Base-by-base conservation (phyloP, 306 rosid species). In the Parietaria judaica region DNA sequence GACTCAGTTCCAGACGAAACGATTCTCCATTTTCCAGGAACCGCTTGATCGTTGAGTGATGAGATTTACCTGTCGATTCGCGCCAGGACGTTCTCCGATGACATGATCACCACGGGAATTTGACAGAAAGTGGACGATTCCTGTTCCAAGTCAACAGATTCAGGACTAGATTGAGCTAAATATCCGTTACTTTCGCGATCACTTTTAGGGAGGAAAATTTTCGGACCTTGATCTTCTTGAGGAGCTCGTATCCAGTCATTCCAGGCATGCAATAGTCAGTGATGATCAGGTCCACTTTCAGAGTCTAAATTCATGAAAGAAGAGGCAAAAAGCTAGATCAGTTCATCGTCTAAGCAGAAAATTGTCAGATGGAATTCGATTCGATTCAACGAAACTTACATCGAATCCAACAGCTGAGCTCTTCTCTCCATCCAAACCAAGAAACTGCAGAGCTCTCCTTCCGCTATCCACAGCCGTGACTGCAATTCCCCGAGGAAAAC, bases 261-360 rank as follows among this genome's bases (percentile, higher is more conserved):
- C 86, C 99, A 15, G 99, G 99, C 99, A 92, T 92, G 58, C 99
- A 92, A 56, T 92, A 92, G 34, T 92, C 99, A 3, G 99, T 92
- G 66, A 92, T 92, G 17, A 92, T 89, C 75, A 92, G 87, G 84
- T 92, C 99, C 52, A 92, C 99, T 78, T 92, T 92, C 69, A 88
- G 75, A 14, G 73, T 66, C 75, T 86, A 75, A 31, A 60, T 46
- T 2, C 39, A 69, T 3, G 4, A 58, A 4, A 44, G 38, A n/a
- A n/a, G n/a, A n/a, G n/a, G n/a, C n/a, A n/a, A n/a, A n/a, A 5
- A 56, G 49, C 68, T 66, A 72, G 41, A 15, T 69, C 69, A 47
- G 50, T 49, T 3, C 15, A 46, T 6, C 1, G 31, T 51, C n/a
- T 49, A 3, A 49, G 14, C 12, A 8, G 14, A 12, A 34, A n/a